Conservation (phyloP, 1,284 basidiomycete species). For the Blastosporella zonata region DNA sequence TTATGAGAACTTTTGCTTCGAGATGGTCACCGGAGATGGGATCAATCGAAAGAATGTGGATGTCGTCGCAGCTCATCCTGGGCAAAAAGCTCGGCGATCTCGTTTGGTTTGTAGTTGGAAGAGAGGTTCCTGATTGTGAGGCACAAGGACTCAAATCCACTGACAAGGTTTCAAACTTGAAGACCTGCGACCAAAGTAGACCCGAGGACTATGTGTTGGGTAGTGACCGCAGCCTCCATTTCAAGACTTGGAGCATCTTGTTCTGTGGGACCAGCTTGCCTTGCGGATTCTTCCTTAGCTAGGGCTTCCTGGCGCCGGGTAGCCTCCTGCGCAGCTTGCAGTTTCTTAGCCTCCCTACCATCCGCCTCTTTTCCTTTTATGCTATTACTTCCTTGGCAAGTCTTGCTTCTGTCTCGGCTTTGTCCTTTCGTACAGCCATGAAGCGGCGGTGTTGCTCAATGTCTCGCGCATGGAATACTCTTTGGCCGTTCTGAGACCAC, state of each 20-base stretch:
- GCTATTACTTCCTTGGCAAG: constrained; percentile 1
- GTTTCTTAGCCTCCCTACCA: neutral
- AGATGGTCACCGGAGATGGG: constrained; percentile 22
- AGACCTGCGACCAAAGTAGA: constrained; percentile 47
- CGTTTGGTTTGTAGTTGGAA: constrained; percentile 29
- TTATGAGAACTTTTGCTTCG: constrained; percentile 39
- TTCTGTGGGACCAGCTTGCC: constrained; percentile 20
- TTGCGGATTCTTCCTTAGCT: constrained; percentile 15
- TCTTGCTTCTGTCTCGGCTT: neutral
- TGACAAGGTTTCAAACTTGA: constrained; percentile 36
- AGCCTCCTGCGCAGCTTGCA: constrained; percentile 9
- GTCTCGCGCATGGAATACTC: no score
- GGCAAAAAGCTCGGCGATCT: constrained; percentile 38
- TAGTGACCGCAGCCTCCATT: constrained; percentile 36
- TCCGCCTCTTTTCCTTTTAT: constrained; percentile 3
- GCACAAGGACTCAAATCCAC: constrained; percentile 48
- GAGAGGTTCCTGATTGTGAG: constrained; percentile 44
- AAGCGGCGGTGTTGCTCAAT: neutral
- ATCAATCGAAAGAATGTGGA: constrained; percentile 31
- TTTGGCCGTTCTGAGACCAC: no score
- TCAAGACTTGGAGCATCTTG: constrained; percentile 23
- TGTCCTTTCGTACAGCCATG: constrained; percentile 3
- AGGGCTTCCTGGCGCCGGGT: constrained; percentile 15
- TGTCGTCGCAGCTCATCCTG: constrained; percentile 27
- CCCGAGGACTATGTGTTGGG: constrained; percentile 40